A percentile compares a stretch with the other conserved stretches of the same genome.
Conservation (phyloP, 2,329 filamentous ascomycete genomes). For the Cordyceps pruinosa region DNA sequence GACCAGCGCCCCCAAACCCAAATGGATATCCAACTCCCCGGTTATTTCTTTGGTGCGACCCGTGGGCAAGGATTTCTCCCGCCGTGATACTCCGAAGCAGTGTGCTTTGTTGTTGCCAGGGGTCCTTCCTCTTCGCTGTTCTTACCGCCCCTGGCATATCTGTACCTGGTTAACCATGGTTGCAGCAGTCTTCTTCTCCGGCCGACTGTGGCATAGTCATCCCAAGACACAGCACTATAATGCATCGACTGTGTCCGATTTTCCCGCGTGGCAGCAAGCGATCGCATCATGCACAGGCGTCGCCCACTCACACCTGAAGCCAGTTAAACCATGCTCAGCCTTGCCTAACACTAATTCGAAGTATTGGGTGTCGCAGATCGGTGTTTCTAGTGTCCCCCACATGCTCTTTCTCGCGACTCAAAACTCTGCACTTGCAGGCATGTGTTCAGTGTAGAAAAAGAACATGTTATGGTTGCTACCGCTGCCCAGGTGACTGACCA, state of each 20-base stretch:
- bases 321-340: neutral
- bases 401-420: neutral
- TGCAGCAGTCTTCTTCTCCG: too few species aligned
- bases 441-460: too few species aligned
- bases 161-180: too few species aligned
- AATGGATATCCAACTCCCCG: neutral
- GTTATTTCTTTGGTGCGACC: neutral
- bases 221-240: neutral
- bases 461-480: too few species aligned
- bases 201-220: neutral
- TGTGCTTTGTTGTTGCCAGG: neutral
- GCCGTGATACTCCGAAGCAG: neutral
- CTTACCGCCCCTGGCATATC: neutral
- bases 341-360: neutral
- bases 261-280: conserved; percentile 1
- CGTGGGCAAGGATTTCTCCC: neutral
- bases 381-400: neutral
- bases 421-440: too few species aligned
- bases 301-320: neutral
- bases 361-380: neutral
- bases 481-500: too few species aligned
- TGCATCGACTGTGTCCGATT: neutral
- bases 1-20: neutral
- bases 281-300: neutral
- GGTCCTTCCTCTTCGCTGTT: neutral